Base-by-base conservation (phyloP, 2,329 filamentous ascomycete species). In the Arthroderma sp. region DNA sequence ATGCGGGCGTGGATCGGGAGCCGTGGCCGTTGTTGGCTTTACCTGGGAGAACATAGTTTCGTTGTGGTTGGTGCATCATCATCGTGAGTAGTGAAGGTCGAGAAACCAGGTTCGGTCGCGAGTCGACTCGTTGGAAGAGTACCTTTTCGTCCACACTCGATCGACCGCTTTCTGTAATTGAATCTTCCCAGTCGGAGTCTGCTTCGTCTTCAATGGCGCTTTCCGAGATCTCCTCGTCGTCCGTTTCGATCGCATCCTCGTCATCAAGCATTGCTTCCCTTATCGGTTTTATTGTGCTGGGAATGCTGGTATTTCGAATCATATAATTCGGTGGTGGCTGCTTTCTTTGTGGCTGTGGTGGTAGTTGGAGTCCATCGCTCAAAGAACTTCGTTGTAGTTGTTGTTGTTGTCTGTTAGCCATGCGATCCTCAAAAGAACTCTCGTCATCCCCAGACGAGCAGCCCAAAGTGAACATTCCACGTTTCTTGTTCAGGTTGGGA, bases 101-200 rank as follows among this genome's bases (percentile, higher is more conserved):
- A 1, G 89, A 94, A 2, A 83, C 81, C 28, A 96, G 72, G 57
- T 94, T 85, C 5, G 81, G 78, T 61, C 80, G 80, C 36, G 88
- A 95, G 61, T 94, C 85, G 40, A 96, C 87, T 6, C 91, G 83
- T 62, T 88, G 80, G 73, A 98, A 98, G 55, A 86, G 72, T 15
- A 78, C 75, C 57, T 78, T 80, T 49, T 91, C 83, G 49, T 91
- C 84, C 42, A 87, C 74, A 59, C 85, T 93, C 1, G 85, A 85
- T 53, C 84, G 83, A 46, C 81, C 83, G 59, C 83, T 91, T 54
- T 93, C 85, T 49, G 84, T 83, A 22, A 84, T 77, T 0, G 81
- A 85, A 53, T 77, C 72, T 53, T 74, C 73, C 73, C 73, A 77
- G 45, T 75, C 72, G 11, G 70, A 68, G 33, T 47, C 44, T 47